Evolutionary conservation across 2,329 filamentous ascomycete species (phyloP).

Genomic region (Neurospora sp.): DNA sequence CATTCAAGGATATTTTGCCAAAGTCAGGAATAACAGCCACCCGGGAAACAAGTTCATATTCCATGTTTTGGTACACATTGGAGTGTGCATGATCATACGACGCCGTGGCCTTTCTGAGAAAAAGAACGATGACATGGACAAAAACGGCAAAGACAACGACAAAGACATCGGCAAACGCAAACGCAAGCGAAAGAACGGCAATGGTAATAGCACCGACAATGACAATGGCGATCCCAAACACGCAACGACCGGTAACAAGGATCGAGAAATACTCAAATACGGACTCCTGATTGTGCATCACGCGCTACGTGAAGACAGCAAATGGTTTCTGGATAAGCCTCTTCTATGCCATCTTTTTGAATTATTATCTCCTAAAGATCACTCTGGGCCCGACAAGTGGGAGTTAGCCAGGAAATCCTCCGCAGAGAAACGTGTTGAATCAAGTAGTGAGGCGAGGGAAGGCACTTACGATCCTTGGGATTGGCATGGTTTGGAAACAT

Average conservation of each 20-base stretch:
- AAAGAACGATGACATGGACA: background rate
- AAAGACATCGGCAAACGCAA: background rate
- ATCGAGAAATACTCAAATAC: background rate
- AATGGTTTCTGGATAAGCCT: background rate
- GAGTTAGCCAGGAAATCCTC: background rate
- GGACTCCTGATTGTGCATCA: background rate
- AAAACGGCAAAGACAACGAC: background rate
- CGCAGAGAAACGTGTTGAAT: background rate
- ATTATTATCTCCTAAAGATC: background rate
- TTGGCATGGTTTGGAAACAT: background rate
- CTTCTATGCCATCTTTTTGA: background rate
- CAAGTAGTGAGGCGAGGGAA: background rate
- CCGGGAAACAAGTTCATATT: background rate
- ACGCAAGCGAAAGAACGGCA: background rate
- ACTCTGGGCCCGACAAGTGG: background rate
- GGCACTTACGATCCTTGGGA: background rate
- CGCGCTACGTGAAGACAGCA: background rate
- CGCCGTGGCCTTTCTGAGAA: background rate
- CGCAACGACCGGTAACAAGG: background rate
- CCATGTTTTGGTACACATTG: background rate
- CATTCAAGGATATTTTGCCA: background rate
- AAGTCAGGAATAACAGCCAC: background rate
- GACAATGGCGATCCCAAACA: background rate
- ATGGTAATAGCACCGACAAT: background rate
- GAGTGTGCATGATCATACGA: background rate